Base-by-base conservation (phyloP, 139 green algal species). In the Zygnema cylindricum region DNA sequence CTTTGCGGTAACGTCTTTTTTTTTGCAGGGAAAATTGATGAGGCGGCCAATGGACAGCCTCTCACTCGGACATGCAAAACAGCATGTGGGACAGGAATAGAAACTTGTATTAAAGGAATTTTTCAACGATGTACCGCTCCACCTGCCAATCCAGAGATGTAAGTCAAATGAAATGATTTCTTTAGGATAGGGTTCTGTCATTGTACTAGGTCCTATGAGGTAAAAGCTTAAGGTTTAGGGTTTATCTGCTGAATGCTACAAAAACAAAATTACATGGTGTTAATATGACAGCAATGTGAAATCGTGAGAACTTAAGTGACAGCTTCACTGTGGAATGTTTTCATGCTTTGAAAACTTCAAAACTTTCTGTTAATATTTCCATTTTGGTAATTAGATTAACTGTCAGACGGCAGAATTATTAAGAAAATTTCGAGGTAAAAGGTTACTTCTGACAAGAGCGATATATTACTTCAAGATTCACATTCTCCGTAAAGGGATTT, bases 21-120 rank as follows among this genome's bases (percentile, higher is more conserved):
- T n/a, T n/a, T n/a, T 79, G 38, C 77, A 84, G 77, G 77, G 7
- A 69, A 69, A 63, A 54, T 84, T 7, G 77, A 84, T 11, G 77
- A 84, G 55, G 38, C n/a, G 40, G 35, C 77, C n/a, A 41, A 84
- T 42, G 77, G 77, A 41, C n/a, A 84, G 38, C 77, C 77, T 3
- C 33, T 84, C 41, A 55, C 40, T 22, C 77, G 76, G 25, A 35
- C 77, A 2, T 84, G 77, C 77, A 3, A 55, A 33, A 43, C 77
- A 54, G 16, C 77, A 7, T 84, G 77, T 11, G 77, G 77, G 3
- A 84, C 77, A 43, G 77, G 77, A 2, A 41, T 57, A 21, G 21
- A 39, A 35, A 84, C 35, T 32, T 84, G 77, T 55, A 54, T 38
- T 7, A 35, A 41, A 2, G 77, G 38, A 2, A 11, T 54, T 36